These are phyloP conservation scores for Silene conica DNA, from an alignment of 148 eudicot species.

Conservation along the genomic window DNA sequence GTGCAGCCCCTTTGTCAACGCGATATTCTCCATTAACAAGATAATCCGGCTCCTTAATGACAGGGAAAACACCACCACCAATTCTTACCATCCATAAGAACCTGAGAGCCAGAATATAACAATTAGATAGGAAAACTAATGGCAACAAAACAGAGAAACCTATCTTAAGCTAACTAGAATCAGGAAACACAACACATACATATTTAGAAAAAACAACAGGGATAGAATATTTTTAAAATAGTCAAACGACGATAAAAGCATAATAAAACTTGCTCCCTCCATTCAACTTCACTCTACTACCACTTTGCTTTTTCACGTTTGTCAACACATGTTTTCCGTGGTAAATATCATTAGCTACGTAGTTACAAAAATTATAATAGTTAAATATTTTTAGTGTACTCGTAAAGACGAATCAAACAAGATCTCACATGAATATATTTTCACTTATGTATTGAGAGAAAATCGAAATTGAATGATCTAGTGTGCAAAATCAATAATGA, in stretches of 20 bases:
- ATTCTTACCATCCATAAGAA: slow-evolving; percentile 99
- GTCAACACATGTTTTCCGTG: too few relatives aligned
- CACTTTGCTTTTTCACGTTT: too few relatives aligned
- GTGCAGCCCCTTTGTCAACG: slow-evolving; percentile 97
- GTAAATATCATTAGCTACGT: too few relatives aligned
- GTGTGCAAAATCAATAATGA: too few relatives aligned
- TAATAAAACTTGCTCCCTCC: slow-evolving; percentile 34
- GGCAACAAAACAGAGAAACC: neutral
- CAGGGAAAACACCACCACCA: slow-evolving; percentile 97
- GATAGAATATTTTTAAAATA: neutral
- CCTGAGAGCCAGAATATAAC: slow-evolving; percentile 28
- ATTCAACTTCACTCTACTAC: too few relatives aligned
- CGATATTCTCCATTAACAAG: slow-evolving; percentile 98
- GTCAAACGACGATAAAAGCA: neutral
- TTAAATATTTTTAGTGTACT: too few relatives aligned
- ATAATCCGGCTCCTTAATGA: slow-evolving; percentile 96
- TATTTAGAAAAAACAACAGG: neutral
- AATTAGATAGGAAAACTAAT: neutral
- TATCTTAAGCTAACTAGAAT: neutral
- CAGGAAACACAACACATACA: neutral
- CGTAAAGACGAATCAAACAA: too few relatives aligned
- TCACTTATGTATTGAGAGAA: too few relatives aligned
- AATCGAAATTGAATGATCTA: too few relatives aligned
- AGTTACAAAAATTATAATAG: too few relatives aligned
- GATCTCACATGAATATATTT: too few relatives aligned